Evolutionary conservation across 2,329 filamentous ascomycete species (phyloP), one percentile per base, ranked within the genome.

Genomic region (Akanthomyces uredinophilus): DNA sequence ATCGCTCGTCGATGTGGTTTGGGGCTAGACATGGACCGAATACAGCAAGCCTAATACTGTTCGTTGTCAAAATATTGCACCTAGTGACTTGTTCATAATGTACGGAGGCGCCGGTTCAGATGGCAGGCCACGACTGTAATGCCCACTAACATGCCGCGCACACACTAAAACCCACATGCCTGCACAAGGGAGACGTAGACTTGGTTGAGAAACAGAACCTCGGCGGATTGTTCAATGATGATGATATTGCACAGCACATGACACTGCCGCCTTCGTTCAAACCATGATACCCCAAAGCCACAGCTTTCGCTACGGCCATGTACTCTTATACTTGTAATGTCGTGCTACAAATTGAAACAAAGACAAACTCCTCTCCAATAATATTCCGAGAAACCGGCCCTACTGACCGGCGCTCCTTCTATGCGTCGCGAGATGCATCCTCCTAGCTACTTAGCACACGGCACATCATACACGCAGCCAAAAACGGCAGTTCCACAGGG

Each of bases 251-350:
- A 59, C 37, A 43, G 46, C 47, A 51, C 44, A 59, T 11, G 35
- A 59, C 46, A 24, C 24, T 49, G 24, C 32, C 24, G 11, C 39
- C 7, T 24, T n/a, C 43, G 14, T 51, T 44, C 46, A 53, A 49
- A 32, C 59, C 59, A 49, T 54, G 50, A n/a, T 61, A 49, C 41
- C 29, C 43, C 59, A 54, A 54, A 41, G 43, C 51, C 22, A 43
- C 57, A 43, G 37, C 44, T 22, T 44, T 22, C 39, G 27, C 59
- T 35, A 41, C 59, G n/a, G 22, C 51, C 59, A 61, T 18, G 54
- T 61, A 61, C 50, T 61, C 59, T 60, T 60, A 61, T 61, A 61
- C 59, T 61, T 54, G 59, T 55, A 60, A 61, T 61, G 43, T 61
- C 59, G 51, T 61, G 59, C 59, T 61, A 61, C 50, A 54, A 41